Base-by-base conservation (phyloP, 2,329 filamentous ascomycete genomes). In the Parastagonospora avenae region DNA sequence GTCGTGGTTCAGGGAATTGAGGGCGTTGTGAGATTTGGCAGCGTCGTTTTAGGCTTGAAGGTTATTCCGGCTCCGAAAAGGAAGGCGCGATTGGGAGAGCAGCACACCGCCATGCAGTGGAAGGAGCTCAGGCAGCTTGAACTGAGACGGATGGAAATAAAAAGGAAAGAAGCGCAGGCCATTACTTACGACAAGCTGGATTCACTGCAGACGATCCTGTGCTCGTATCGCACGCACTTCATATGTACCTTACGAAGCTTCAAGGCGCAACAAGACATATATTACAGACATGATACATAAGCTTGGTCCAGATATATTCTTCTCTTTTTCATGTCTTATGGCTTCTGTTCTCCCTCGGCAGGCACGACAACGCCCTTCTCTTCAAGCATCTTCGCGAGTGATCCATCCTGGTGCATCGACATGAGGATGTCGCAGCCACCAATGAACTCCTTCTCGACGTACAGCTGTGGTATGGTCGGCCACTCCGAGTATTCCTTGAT, bases 401-500 rank as follows among this genome's bases (percentile, higher is more conserved):
- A 92, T 27, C 94, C 94, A 70, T 91, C 95, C 77, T 97, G 90
- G 79, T 97, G 93, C 94, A 99, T 97, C 2, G 88, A 89, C 73
- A 97, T 88, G 64, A 99, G 76, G 59, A 99, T 99, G 75, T 99
- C 94, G 73, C 92, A 97, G n/a, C 94, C 94, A 48, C 94, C 94
- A 40, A 99, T 82, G 72, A 99, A 99, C 74, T 99, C 93, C 78
- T 93, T 93, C 57, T 95, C 86, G 44, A 99, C 82, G 76, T 97
- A 99, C 14, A 99, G 82, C 76, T 99, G 94, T 6, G 94, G 94
- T 72, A 99, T 97, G 15, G 94, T 99, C 11, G 94, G 94, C 94
- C 94, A 99, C 73, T 97, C 94, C 1, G 92, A 96, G 81, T 94
- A 99, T 77, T 99, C 93, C 79, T 99, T 99, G 79, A 99, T 96